These are phyloP conservation scores for Bassia scoparia DNA, from an alignment of 148 eudicot genomes.

Conservation along the genomic window DNA sequence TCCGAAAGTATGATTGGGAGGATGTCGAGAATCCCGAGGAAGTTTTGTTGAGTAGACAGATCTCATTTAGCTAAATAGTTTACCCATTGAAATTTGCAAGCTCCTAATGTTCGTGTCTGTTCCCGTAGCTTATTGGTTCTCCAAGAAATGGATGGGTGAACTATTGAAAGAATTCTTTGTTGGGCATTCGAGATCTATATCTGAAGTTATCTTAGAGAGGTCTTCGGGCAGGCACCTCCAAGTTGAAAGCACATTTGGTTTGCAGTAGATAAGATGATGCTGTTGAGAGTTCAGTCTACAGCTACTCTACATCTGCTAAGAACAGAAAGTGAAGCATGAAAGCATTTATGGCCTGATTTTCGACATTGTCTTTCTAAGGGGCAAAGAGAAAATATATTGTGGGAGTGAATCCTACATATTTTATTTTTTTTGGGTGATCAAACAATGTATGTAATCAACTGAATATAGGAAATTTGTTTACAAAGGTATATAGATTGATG, in stretches of 20 bases:
- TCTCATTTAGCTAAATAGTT: slow-evolving; percentile 8
- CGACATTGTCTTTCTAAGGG: neutral
- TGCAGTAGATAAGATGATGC: neutral
- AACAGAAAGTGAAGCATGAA: neutral
- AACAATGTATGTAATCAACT: neutral
- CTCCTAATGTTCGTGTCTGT: neutral
- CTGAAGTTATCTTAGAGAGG: neutral
- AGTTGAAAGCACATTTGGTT: neutral
- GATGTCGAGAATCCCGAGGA: slow-evolving; percentile 32
- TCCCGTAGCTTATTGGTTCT: neutral
- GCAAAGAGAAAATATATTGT: neutral
- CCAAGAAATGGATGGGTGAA: neutral
- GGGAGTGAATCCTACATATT: neutral
- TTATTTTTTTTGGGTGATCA: neutral
- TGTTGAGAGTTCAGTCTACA: neutral
- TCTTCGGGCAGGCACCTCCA: neutral
- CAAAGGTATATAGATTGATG: neutral
- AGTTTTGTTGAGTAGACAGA: slow-evolving; percentile 31
- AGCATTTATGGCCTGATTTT: neutral
- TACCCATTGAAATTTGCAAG: neutral
- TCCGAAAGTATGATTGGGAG: slow-evolving; percentile 32
- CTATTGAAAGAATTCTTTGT: neutral
- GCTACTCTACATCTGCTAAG: neutral
- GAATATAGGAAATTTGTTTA: neutral
- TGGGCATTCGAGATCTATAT: neutral